Base-by-base conservation (phyloP, 192 early-diverging fungal species). In the Endogone sp. region DNA sequence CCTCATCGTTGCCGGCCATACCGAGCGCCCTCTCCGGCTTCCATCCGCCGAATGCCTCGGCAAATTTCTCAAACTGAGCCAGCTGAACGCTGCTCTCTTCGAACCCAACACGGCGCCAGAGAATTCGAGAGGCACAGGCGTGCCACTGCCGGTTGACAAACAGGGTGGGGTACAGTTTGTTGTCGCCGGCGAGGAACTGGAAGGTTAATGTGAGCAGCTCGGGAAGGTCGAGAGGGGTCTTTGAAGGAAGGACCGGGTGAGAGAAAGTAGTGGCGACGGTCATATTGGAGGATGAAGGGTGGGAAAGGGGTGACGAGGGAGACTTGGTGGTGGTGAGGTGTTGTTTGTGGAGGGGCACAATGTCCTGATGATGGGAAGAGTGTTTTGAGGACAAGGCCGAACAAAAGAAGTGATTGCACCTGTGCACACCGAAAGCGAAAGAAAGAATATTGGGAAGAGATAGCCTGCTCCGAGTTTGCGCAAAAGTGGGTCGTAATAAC, bases 171-270 rank as follows among this genome's bases (percentile, higher is more conserved):
- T 71, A 59, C 10, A 79, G 61, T 8, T 22, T 31, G 23, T 68
- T 56, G 26, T 71, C 69, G 22, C 25, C 29, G 9, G 71, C 68
- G 21, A 85, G 61, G 65, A 76, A 79, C 27, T 80, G 75, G 22
- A 85, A 70, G 49, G 82, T 82, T 13, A 77, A 68, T 24, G 74
- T 72, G 22, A 84, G 60, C 23, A 84, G 79, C 62, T 84, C 82
- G 8, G 82, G 80, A 24, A 84, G 63, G 25, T 77, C 55, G 16
- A 77, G 56, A 31, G 64, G 59, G 2, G 59, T 60, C 37, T 16
- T 49, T 6, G 9, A 11, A 16, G 9, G 37, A 16, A 49, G 37
- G 37, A 16, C 37, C 6, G 37, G 37, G 6, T 6, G 37, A 49
- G 37, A 49, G 16, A 16, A 49, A 6, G 16, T 16, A 49, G 37